phyloP scores from a whole-genome alignment of 805 yeast species.

The Candida gorgasii region DNA sequence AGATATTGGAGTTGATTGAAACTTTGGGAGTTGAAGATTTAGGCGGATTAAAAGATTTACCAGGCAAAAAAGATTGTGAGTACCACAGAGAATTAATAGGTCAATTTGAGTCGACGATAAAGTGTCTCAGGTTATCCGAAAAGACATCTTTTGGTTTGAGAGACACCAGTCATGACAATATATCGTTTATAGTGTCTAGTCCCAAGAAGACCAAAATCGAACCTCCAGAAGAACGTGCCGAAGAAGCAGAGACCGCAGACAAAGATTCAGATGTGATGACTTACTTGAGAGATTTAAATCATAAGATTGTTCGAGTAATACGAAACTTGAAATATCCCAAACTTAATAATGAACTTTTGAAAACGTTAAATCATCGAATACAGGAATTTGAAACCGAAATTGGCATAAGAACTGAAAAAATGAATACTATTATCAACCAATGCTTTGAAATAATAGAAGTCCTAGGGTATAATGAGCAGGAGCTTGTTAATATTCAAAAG shows the following conservation, averaged over 20 bases:
- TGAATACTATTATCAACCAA: conserved; percentile 23
- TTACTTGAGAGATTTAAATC: conserved; percentile 36
- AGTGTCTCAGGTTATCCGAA: conserved; percentile 20
- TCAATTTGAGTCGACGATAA: conserved; percentile 30
- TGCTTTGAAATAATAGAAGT: conserved; percentile 28
- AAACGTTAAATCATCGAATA: conserved; percentile 25
- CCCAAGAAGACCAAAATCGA: conserved; percentile 22
- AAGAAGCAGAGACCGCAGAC: not conserved
- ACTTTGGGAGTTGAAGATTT: conserved; percentile 24
- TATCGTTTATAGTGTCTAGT: conserved; percentile 30
- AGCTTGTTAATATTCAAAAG: conserved; percentile 33
- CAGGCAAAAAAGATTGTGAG: conserved; percentile 32
- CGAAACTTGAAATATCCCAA: conserved; percentile 38
- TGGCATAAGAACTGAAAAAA: conserved; percentile 21
- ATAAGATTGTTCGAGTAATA: conserved; percentile 36
- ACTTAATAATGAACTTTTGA: conserved; percentile 30
- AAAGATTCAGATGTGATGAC: conserved; percentile 21
- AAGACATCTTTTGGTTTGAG: conserved; percentile 10
- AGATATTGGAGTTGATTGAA: conserved; percentile 30
- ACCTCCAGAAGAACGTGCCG: conserved; percentile 10
- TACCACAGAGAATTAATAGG: conserved; percentile 29
- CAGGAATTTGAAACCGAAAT: conserved; percentile 28
- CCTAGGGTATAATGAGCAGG: conserved; percentile 34
- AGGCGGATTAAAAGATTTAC: conserved; percentile 25
- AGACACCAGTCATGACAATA: conserved; percentile 12